Percentiles rank a stretch among this genome's conserved stretches.
Evolutionary conservation across 2,329 filamentous ascomycete genomes (phyloP).

Genomic region (Ascochyta lentis): DNA sequence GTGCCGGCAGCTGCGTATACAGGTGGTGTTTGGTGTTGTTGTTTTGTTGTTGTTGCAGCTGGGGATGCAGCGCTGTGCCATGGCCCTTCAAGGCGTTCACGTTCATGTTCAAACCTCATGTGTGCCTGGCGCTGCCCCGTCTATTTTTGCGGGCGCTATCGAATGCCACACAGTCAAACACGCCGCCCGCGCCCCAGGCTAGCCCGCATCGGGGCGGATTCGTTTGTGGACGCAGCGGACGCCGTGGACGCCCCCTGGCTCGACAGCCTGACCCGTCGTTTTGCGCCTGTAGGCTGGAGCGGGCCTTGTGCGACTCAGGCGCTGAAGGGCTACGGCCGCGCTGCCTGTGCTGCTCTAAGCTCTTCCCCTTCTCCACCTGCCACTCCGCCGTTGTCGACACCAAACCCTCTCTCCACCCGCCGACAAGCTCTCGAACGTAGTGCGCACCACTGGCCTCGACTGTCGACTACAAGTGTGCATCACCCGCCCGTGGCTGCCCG

Average conservation of each 20-base stretch:
- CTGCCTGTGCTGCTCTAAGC: not conserved
- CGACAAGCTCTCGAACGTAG: constrained; percentile 49
- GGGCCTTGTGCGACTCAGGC: constrained; percentile 14
- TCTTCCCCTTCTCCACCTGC: constrained; percentile 14
- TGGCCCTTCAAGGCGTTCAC: too few species aligned
- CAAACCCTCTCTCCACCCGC: constrained; percentile 29
- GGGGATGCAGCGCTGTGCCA: too few species aligned
- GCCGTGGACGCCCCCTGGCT: constrained; percentile 8
- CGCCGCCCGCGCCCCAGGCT: constrained; percentile 9
- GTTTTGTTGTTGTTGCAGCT: too few species aligned
- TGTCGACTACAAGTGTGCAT: constrained; percentile 39
- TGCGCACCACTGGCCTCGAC: constrained; percentile 25
- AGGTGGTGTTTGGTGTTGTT: too few species aligned
- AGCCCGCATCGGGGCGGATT: constrained; percentile 2
- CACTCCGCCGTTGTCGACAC: constrained; percentile 12
- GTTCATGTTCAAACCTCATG: not conserved
- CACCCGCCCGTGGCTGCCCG: constrained; percentile 42
- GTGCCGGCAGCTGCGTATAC: not conserved
- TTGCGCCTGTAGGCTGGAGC: constrained; percentile 15
- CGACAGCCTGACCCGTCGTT: constrained; percentile 17
- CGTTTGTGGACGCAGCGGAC: not conserved
- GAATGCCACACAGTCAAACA: constrained; percentile 13
- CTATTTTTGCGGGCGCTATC: constrained; percentile 20
- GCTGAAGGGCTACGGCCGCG: constrained; percentile 8
- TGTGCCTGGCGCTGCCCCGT: constrained; percentile 11